Base-by-base conservation (phyloP, 2,329 filamentous ascomycete species). In the Biscogniauxia mediterranea region DNA sequence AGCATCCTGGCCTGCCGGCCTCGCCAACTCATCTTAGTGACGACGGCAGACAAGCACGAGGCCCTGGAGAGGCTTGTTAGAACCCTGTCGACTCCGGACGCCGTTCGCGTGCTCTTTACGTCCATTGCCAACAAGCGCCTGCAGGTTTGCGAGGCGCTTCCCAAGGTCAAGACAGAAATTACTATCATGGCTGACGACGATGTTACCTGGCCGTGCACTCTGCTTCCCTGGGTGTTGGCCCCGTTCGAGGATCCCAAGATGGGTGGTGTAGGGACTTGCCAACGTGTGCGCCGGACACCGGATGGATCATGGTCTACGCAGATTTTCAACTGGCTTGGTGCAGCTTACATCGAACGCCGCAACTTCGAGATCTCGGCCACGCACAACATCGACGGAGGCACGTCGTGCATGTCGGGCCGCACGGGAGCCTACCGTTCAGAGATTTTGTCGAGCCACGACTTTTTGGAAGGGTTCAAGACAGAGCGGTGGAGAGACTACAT, bases 341-440 rank as follows among this genome's bases (percentile, higher is more conserved):
- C 93, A 21, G 88, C 93, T 56, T 98, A 98, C 76, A 89, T 98
- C 64, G 91, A 97, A 76, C 87, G 94, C 61, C 89, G 94, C 64
- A 98, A 97, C 78, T 98, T 97, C 74, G 94, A 98, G 77, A 97
- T 96, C 73, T 96, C 93, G 54, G 93, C 94, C 32, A 97, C 93
- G 58, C 94, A 96, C 75, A 91, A 94, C 78, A 90, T 97, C 56
- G 94, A 98, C 74, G 94, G 94, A 61, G 94, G 94, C 50, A 90
- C 96, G n/a, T 96, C 94, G 11, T 98, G 94, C 80, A 92, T 98
- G 81, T 97, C 94, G 54, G 94, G 94, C 61, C 89, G 94, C 52
- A 97, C 93, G 17, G 93, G 94, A 57, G 93, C 93, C 52, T 97
- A 98, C 78, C 89, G 92, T 54, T 92, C 92, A 9, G 87, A 90